Evolutionary conservation across 1,284 basidiomycete genomes (phyloP), one percentile per base, ranked within the genome.

Genomic region (Moesziomyces sp.): DNA sequence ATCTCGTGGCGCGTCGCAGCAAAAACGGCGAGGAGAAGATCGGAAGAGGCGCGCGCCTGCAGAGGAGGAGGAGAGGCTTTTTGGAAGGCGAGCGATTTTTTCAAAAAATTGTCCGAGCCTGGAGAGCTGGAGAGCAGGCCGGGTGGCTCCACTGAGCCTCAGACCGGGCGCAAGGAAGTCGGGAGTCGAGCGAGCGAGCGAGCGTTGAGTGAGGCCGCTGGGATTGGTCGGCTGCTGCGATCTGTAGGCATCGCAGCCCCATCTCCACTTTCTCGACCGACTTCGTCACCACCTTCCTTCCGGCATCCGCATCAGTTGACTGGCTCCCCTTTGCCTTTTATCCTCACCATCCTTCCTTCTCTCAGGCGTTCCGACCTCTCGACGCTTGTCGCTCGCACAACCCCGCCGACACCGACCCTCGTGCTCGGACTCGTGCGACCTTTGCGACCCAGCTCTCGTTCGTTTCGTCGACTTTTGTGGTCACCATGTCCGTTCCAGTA

Each of bases 401-500:
- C 38, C 14, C 14, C 16, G 16, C 14, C 18, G 30, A 33, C 38
- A 18, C 38, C 38, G 14, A 18, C 38, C 38, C 18, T 18, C 5
- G 18, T n/a, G 11, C 38, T 40, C 18, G 16, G 38, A 40, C 38
- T n/a, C 38, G 38, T 18, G 16, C 38, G 38, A 16, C 13, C 21
- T 42, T 23, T 24, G 44, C 38, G 19, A 33, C 21, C 26, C 13
- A 16, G 18, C 21, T 38, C 23, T 14, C 23, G 24, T 24, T 52
- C 24, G 24, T 24, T 33, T 24, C 38, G 23, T 52, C 42, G 19
- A 35, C 35, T 24, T 28, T 40, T 40, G 24, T n/a, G 38, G 38
- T 28, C 42, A 46, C 23, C 26, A 74, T 74, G 71, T 69, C 61
- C 52, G 55, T 52, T 24, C 71, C 58, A 16, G 58, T 65, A 43